Base-by-base conservation (phyloP, 495 filamentous ascomycete genomes). In the Delitschia confertaspora region DNA sequence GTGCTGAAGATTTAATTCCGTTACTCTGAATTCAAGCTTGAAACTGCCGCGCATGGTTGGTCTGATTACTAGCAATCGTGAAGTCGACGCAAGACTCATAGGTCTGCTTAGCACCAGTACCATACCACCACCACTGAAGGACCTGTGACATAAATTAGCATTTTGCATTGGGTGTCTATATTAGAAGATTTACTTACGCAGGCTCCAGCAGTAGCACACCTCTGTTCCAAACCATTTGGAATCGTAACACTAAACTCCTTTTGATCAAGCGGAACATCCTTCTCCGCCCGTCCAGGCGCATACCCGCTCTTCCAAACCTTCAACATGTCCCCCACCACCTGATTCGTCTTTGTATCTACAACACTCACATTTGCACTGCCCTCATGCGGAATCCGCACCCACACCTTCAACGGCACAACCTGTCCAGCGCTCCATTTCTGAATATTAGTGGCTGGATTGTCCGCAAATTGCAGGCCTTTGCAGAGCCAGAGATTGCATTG, bases 401-500 rank as follows among this genome's bases (percentile, higher is more conserved):
- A 51, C 26, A 56, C 30, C 22, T 51, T 45, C 25, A 56, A 31
- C 14, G 47, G 38, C 1, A 56, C 34, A 17, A 36, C 35, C 7
- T 51, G 30, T 3, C 53, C 53, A 0, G 47, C 47, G 9, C 25
- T 48, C 34, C 42, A 56, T 2, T 38, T 35, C 29, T 51, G 53
- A 5, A 52, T 31, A 16, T 51, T 56, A n/a, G 47, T 33, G 20
- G 26, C 35, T 6, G 45, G 29, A 33, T 47, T 52, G 37, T 51
- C 47, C 33, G 53, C 48, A 44, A 48, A 52, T 36, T 56, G 53
- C 5, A 56, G 53, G 10, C 53, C 53, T 39, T 56, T 56, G 53
- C 53, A 56, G 21, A 56, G 48, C 42, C 43, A 47, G 20, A 56
- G 47, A 40, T 56, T 56, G 40, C 53, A 56, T 13, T 24, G 14